Conservation (phyloP, 768 basidiomycete genomes). For the Trametes cubensis region DNA sequence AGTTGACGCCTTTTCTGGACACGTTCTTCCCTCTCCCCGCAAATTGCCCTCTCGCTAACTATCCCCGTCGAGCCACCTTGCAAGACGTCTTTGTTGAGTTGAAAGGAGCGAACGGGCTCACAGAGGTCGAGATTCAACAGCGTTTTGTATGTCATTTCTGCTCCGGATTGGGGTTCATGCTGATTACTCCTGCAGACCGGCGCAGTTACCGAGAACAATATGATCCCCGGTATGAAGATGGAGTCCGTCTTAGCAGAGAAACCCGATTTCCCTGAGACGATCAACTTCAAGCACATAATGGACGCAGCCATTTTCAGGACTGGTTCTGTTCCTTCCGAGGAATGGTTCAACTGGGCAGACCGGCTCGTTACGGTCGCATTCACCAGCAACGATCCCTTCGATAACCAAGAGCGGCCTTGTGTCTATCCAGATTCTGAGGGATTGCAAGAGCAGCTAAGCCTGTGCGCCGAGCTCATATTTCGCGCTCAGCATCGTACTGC, state of each 20-base stretch:
- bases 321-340: neutral
- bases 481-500: neutral
- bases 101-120: neutral
- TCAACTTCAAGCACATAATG: neutral
- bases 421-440: neutral
- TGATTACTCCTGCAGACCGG: neutral
- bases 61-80: neutral
- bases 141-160: neutral
- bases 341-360: neutral
- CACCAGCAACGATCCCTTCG: neutral
- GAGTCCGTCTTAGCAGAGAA: neutral
- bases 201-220: neutral
- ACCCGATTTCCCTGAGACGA: neutral
- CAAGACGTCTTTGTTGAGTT: neutral
- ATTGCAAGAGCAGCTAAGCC: neutral
- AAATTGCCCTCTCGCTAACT: neutral
- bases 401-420: neutral
- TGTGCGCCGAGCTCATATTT: neutral
- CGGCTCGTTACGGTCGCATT: slow-evolving; percentile 1
- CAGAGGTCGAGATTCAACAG: neutral
- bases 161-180: neutral
- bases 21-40: neutral
- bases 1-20: too few species aligned
- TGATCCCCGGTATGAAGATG: neutral
- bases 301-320: neutral